phyloP scores from a whole-genome alignment of 2,329 filamentous ascomycete genomes.

The Microdochium bolleyi region DNA sequence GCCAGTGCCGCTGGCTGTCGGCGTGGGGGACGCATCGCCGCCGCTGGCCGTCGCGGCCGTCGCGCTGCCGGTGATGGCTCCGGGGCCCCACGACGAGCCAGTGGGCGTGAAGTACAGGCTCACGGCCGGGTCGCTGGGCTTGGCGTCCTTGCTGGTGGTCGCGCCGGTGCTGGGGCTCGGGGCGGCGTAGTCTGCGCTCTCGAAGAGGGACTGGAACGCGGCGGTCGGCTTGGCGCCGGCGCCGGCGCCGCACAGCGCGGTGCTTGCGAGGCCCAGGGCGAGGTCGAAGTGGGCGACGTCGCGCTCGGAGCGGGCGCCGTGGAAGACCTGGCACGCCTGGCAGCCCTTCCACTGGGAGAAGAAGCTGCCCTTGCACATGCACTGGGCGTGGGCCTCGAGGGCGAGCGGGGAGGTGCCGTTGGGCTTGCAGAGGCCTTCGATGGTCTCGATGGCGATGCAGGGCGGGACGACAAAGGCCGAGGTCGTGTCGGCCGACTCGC shows the following conservation, averaged over 20 bases:
- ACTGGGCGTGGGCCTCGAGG: constrained; percentile 21
- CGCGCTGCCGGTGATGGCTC: constrained; percentile 31
- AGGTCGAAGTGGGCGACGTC: constrained; percentile 22
- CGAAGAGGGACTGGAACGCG: constrained; percentile 23
- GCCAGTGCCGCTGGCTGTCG: neutral
- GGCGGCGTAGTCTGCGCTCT: constrained; percentile 15
- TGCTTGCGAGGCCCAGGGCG: constrained; percentile 25
- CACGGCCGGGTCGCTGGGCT: constrained; percentile 26
- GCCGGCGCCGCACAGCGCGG: constrained; percentile 21
- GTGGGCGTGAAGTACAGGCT: constrained; percentile 32
- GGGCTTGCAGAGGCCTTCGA: constrained; percentile 19
- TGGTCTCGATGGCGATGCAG: constrained; percentile 18
- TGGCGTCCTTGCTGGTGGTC: constrained; percentile 22
- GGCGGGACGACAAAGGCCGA: constrained; percentile 10
- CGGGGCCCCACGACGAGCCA: constrained; percentile 25
- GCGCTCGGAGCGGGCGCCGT: constrained; percentile 28
- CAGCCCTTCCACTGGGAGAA: constrained; percentile 34
- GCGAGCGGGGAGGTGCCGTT: constrained; percentile 18
- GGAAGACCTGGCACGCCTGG: constrained; percentile 28
- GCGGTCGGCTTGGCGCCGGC: constrained; percentile 27
- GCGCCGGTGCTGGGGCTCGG: constrained; percentile 19
- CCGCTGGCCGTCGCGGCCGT: constrained; percentile 24
- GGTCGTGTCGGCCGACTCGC: neutral
- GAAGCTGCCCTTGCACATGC: constrained; percentile 34
- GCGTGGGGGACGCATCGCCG: neutral